Evolutionary conservation across 768 basidiomycete species (phyloP).

Genomic region (Suillus lakei): DNA sequence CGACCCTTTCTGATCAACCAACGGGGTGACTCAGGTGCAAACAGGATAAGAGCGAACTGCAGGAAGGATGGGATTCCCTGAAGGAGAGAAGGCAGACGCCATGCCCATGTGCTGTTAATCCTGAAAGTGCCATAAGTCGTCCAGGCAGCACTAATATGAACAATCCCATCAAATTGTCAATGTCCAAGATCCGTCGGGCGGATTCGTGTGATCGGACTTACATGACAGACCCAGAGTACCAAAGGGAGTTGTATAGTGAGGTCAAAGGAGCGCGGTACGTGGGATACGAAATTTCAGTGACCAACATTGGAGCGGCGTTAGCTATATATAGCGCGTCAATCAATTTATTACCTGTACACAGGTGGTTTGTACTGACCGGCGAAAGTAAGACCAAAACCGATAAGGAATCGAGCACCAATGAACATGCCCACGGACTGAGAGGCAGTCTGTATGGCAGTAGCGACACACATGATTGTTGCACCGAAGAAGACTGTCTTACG

Average conservation of each 20-base stretch:
- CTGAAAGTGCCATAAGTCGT: conserved; percentile 81
- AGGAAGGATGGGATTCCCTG: conserved; percentile 73
- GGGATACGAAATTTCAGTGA: conserved; percentile 88
- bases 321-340: conserved; percentile 36
- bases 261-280: conserved; percentile 81
- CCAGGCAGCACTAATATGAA: conserved; percentile 69
- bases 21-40: conserved; percentile 85
- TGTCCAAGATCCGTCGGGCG: not conserved
- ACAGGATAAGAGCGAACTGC: conserved; percentile 68
- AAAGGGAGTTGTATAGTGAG: conserved; percentile 81
- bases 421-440: conserved; percentile 78
- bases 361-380: conserved; percentile 46
- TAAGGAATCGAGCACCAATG: conserved; percentile 79
- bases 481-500: conserved; percentile 69
- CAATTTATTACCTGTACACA: conserved; percentile 6
- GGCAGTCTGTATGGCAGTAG: conserved; percentile 70
- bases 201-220: conserved; percentile 36
- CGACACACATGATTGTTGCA: conserved; percentile 71
- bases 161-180: not conserved
- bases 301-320: conserved; percentile 80
- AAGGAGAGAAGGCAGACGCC: conserved; percentile 80
- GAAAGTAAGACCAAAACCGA: conserved; percentile 79
- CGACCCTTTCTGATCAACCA: conserved; percentile 80
- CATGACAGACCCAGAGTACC: conserved; percentile 86
- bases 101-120: conserved; percentile 71